A percentile compares a stretch with the other conserved stretches of the same genome.
Conservation (phyloP, 2,329 filamentous ascomycete species). For the Zymoseptoria crescenta region DNA sequence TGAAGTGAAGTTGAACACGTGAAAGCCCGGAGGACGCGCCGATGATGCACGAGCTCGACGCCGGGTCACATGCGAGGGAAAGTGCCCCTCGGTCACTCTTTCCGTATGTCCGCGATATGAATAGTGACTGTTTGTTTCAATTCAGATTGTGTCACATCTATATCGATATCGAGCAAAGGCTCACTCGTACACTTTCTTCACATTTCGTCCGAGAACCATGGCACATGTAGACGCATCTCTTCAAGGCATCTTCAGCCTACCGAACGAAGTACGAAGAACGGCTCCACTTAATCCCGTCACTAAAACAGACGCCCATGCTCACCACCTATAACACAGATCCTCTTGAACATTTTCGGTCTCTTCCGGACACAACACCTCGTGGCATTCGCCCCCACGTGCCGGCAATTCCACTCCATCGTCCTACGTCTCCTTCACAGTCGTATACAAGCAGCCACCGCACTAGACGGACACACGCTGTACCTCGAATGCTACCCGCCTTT, state of each 20-base stretch:
- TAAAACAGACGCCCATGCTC: constrained; percentile 5
- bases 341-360: constrained; percentile 37
- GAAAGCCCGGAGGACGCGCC: neutral
- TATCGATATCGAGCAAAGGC: neutral
- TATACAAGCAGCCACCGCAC: constrained; percentile 48
- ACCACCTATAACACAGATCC: constrained; percentile 25
- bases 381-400: constrained; percentile 51
- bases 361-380: constrained; percentile 41
- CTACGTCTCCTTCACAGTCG: constrained; percentile 58
- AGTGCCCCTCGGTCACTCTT: neutral
- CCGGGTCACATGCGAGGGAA: neutral
- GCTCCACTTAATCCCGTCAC: neutral
- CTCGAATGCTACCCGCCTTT: constrained; percentile 73
- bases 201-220: neutral
- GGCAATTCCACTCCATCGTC: constrained; percentile 56
- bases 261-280: constrained; percentile 26
- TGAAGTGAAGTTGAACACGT: neutral
- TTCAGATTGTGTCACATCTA: neutral
- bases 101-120: neutral
- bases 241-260: constrained; percentile 23
- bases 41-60: neutral
- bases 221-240: no score
- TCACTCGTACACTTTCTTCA: no score
- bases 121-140: neutral
- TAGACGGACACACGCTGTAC: constrained; percentile 58